Percentiles rank a stretch among this genome's conserved stretches.
Conservation (phyloP, 2,329 filamentous ascomycete species). For the Fusarium sublunatum region DNA sequence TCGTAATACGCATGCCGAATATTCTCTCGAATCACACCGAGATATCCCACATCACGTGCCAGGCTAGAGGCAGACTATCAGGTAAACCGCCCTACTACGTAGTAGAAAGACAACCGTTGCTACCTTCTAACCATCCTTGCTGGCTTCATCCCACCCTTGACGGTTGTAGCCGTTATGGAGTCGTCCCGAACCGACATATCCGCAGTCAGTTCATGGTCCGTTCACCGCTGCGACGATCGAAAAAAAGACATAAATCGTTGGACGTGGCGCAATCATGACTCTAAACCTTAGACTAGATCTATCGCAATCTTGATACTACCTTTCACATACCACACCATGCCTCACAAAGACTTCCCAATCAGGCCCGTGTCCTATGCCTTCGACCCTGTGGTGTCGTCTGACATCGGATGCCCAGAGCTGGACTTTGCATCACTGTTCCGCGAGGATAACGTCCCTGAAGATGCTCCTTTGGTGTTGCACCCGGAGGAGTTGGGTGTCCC, state of each 20-base stretch:
- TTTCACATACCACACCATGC: conserved; percentile 3
- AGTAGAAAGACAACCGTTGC: neutral
- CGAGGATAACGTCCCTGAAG: neutral
- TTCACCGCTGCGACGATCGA: conserved; percentile 24
- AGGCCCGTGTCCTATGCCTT: conserved; percentile 16
- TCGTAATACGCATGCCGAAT: conserved; percentile 12
- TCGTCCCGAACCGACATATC: conserved; percentile 18
- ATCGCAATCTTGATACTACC: neutral
- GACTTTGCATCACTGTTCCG: conserved; percentile 20
- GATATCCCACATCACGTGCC: conserved; percentile 1
- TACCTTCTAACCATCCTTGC: conserved; percentile 2
- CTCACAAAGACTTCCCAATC: conserved; percentile 19
- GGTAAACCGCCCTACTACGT: neutral
- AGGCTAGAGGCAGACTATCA: conserved; percentile 2
- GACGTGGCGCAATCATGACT: conserved; percentile 10
- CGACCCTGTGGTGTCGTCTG: conserved; percentile 7
- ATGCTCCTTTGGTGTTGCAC: conserved; percentile 9
- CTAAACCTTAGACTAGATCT: neutral
- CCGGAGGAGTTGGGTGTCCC: conserved; percentile 9
- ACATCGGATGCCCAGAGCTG: neutral
- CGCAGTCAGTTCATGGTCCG: conserved; percentile 23
- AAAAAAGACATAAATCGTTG: conserved; percentile 6
- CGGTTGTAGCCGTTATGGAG: conserved; percentile 29
- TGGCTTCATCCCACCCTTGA: conserved; percentile 8
- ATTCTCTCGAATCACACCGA: conserved; percentile 12